Percentiles rank a stretch among this genome's conserved stretches.
phyloP scores from a whole-genome alignment of 75 land plant genomes.

The Chamaecyparis obtusa region DNA sequence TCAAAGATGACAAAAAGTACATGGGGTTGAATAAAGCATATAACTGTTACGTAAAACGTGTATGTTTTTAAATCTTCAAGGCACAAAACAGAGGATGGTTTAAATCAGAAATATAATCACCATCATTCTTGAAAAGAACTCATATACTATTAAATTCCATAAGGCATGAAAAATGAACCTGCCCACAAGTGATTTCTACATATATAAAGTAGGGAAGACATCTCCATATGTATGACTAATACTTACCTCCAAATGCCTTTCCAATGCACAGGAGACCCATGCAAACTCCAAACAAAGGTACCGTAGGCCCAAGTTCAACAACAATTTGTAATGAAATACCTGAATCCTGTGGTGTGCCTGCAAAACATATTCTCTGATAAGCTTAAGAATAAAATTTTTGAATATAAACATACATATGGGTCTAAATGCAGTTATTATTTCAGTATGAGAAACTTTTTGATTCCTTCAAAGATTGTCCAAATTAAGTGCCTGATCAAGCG shows the following conservation, averaged over 20 bases:
- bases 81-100: neutral
- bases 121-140: neutral
- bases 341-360: slow-evolving; percentile 94
- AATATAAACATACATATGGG: neutral
- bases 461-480: neutral
- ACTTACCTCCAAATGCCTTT: slow-evolving; percentile 94
- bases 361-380: slow-evolving; percentile 4
- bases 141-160: neutral
- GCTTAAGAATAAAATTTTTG: neutral
- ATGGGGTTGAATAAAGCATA: neutral
- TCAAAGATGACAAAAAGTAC: neutral
- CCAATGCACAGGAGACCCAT: slow-evolving; percentile 99
- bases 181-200: neutral
- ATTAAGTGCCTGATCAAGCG: neutral
- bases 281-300: slow-evolving; percentile 97
- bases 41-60: neutral
- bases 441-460: neutral
- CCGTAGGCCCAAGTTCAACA: slow-evolving; percentile 75
- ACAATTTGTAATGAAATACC: slow-evolving; percentile 95
- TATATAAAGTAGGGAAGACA: neutral
- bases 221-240: neutral
- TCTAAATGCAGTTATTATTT: neutral
- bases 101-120: neutral
- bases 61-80: neutral
- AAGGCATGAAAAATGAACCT: neutral